phyloP scores from a whole-genome alignment of 2,329 filamentous ascomycete species.

The Trematosphaeria pertusa region DNA sequence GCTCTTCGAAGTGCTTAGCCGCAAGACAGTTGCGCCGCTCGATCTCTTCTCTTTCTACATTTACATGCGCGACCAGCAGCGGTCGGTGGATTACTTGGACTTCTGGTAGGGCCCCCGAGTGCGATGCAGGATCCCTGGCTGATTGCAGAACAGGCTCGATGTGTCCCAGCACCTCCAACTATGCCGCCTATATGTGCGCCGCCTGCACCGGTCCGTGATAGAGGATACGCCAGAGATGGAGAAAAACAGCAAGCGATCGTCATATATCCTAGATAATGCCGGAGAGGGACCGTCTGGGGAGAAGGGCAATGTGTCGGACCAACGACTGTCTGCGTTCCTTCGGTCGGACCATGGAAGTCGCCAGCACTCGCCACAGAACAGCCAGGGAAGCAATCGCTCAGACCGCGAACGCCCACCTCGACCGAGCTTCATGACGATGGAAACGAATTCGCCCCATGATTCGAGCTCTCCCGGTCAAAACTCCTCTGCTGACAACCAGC shows the following conservation, averaged over 20 bases:
- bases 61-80: slow-evolving; percentile 98
- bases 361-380: slow-evolving; percentile 57
- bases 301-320: slow-evolving; percentile 77
- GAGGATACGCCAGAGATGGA: slow-evolving; percentile 92
- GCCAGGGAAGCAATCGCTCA: slow-evolving; percentile 61
- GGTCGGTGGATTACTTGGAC: slow-evolving; percentile 96
- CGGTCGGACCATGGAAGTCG: slow-evolving; percentile 62
- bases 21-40: slow-evolving; percentile 92
- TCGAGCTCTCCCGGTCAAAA: slow-evolving; percentile 64
- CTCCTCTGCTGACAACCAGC: slow-evolving; percentile 41
- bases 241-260: slow-evolving; percentile 84
- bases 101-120: slow-evolving; percentile 77
- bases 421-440: slow-evolving; percentile 68
- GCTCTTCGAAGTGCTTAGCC: slow-evolving; percentile 92
- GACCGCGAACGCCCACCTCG: slow-evolving; percentile 58
- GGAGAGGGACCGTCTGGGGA: slow-evolving; percentile 66
- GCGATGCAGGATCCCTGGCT: slow-evolving; percentile 24
- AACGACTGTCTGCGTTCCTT: slow-evolving; percentile 89
- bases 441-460: slow-evolving; percentile 64
- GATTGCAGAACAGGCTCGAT: slow-evolving; percentile 78
- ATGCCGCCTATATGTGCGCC: slow-evolving; percentile 95
- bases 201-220: slow-evolving; percentile 90
- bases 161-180: slow-evolving; percentile 98
- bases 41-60: slow-evolving; percentile 99
- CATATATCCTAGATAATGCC: slow-evolving; percentile 74